phyloP scores from a whole-genome alignment of 306 rosid genomes.

The Rosa chinensis region DNA sequence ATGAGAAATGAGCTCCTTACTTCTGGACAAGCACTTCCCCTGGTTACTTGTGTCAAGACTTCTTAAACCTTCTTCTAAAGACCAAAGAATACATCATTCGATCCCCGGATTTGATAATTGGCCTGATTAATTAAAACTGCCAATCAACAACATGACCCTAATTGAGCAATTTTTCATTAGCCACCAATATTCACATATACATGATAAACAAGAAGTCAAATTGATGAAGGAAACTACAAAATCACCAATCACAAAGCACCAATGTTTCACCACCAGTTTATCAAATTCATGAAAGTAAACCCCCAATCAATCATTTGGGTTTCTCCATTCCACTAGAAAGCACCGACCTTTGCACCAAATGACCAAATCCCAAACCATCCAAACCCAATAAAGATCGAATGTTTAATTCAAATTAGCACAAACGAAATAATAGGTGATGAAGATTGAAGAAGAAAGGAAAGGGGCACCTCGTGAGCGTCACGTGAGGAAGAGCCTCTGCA shows the following conservation, averaged over 20 bases:
- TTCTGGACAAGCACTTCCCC: conserved; percentile 55
- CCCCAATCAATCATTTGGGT: too few relatives aligned
- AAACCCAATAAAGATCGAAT: conserved; percentile 21
- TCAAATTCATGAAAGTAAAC: too few relatives aligned
- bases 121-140: conserved; percentile 12
- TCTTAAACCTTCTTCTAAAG: conserved; percentile 37
- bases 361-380: conserved; percentile 28
- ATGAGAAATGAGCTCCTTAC: conserved; percentile 65
- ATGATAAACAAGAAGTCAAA: conserved; percentile 10
- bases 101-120: neutral
- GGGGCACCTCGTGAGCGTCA: too few relatives aligned
- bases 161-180: neutral
- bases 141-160: conserved; percentile 2
- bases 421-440: too few relatives aligned
- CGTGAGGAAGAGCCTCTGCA: too few relatives aligned
- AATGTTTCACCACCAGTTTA: conserved; percentile 15
- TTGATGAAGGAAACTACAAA: too few relatives aligned
- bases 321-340: conserved; percentile 8
- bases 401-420: neutral
- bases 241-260: neutral
- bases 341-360: conserved; percentile 22
- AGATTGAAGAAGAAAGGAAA: too few relatives aligned
- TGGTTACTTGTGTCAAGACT: conserved; percentile 40
- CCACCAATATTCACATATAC: too few relatives aligned
- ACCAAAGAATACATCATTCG: neutral